Conservation (phyloP, 306 rosid genomes). For the Quercus ilex region DNA sequence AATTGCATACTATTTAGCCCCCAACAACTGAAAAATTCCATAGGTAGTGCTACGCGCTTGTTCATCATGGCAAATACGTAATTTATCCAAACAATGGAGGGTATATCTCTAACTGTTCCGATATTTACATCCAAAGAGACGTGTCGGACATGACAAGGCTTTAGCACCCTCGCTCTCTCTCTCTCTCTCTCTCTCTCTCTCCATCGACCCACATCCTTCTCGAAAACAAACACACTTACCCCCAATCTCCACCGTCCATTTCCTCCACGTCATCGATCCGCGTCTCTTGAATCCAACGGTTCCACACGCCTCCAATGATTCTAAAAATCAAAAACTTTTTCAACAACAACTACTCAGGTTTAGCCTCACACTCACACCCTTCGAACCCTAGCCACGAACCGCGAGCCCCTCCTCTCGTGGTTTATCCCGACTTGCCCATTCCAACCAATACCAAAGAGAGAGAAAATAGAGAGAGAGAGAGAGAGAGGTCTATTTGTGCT, state of each 20-base stretch:
- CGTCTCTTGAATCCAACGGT: constrained; percentile 37
- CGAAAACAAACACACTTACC: constrained; percentile 74
- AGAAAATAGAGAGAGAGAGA: constrained; percentile 26
- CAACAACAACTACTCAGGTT: neutral
- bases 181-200: neutral
- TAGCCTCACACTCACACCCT: too few species aligned
- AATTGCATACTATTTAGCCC: too few species aligned
- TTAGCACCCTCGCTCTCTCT: neutral
- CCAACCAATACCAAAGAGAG: constrained; percentile 37
- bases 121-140: constrained; percentile 37
- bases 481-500: neutral
- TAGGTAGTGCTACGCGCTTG: neutral
- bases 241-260: constrained; percentile 46
- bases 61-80: constrained; percentile 23
- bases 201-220: constrained; percentile 27
- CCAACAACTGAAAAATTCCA: too few species aligned
- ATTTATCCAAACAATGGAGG: neutral
- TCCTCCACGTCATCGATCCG: constrained; percentile 56
- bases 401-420: constrained; percentile 37
- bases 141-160: constrained; percentile 33
- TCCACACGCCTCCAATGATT: neutral
- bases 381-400: constrained; percentile 51
- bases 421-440: constrained; percentile 49
- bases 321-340: neutral
- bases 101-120: neutral